Conservation (phyloP, 331 rosid species). For the Rhamnella rubrinervis region DNA sequence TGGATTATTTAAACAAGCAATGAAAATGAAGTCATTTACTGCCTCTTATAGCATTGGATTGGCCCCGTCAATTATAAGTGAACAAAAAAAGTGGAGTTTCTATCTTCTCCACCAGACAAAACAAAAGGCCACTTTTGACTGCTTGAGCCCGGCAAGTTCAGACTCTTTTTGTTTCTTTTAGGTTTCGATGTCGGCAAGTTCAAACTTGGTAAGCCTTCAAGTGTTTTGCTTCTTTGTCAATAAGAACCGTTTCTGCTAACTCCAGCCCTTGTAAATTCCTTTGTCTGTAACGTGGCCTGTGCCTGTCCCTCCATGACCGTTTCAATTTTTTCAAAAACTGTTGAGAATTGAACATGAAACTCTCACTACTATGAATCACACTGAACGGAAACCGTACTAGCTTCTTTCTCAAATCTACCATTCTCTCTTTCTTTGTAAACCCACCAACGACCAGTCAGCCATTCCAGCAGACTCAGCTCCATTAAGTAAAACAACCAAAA, state of each 20-base stretch:
- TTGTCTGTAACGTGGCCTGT: conserved; percentile 6
- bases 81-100: too few relatives aligned
- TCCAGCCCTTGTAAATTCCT: not conserved
- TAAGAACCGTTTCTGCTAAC: not conserved
- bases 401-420: conserved; percentile 23
- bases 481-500: conserved; percentile 26
- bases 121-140: too few relatives aligned
- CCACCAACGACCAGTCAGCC: conserved; percentile 42
- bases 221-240: not conserved
- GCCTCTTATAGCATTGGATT: too few relatives aligned
- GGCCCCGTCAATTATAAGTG: too few relatives aligned
- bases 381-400: not conserved
- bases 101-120: too few relatives aligned
- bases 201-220: not conserved
- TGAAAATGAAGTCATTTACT: too few relatives aligned
- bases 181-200: not conserved
- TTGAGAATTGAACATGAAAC: not conserved
- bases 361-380: too few relatives aligned
- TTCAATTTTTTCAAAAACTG: conserved; percentile 46
- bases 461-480: conserved; percentile 42
- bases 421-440: conserved; percentile 18
- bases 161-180: too few relatives aligned
- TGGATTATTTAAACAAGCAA: too few relatives aligned
- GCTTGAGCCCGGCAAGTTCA: too few relatives aligned
- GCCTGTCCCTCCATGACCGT: conserved; percentile 42